phyloP scores from a whole-genome alignment of 352 stramenopile species.

The Plasmopara muralis region DNA sequence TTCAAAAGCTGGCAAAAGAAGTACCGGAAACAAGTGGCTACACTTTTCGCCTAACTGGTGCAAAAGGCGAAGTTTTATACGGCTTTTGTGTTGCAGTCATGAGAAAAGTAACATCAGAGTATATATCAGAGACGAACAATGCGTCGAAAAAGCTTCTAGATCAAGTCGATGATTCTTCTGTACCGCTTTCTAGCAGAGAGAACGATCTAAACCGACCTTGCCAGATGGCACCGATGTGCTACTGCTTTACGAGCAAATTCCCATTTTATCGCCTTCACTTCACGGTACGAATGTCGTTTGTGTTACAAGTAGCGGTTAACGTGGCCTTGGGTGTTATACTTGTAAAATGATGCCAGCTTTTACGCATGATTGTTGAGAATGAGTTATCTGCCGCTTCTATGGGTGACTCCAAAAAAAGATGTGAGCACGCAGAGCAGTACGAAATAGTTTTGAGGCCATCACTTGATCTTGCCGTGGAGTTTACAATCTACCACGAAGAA shows the following conservation, averaged over 20 bases:
- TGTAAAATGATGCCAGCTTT: conserved; percentile 29
- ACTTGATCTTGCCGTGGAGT: conserved; percentile 45
- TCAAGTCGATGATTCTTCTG: conserved; percentile 4
- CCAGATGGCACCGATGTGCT: conserved; percentile 60
- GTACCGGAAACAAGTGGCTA: conserved; percentile 60
- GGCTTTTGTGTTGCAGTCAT: conserved; percentile 72
- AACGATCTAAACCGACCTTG: conserved; percentile 10
- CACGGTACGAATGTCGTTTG: conserved; percentile 25
- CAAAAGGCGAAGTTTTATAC: conserved; percentile 78
- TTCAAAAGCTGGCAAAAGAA: conserved; percentile 61
- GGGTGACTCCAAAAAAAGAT: conserved; percentile 1
- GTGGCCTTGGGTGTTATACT: not conserved
- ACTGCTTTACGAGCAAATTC: conserved; percentile 85
- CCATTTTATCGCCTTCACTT: conserved; percentile 85
- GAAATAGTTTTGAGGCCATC: conserved; percentile 51
- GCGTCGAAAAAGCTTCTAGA: not conserved
- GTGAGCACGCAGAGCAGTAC: conserved; percentile 33
- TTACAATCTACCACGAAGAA: conserved; percentile 51
- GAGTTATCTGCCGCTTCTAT: conserved; percentile 14
- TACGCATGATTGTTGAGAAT: conserved; percentile 69
- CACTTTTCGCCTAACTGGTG: conserved; percentile 76
- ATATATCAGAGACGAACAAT: not conserved
- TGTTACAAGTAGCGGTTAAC: not conserved
- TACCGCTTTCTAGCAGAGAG: conserved; percentile 12
- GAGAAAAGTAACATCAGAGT: conserved; percentile 29